Evolutionary conservation across 805 yeast genomes (phyloP).

Genomic region (Jamesozyma gamospora): DNA sequence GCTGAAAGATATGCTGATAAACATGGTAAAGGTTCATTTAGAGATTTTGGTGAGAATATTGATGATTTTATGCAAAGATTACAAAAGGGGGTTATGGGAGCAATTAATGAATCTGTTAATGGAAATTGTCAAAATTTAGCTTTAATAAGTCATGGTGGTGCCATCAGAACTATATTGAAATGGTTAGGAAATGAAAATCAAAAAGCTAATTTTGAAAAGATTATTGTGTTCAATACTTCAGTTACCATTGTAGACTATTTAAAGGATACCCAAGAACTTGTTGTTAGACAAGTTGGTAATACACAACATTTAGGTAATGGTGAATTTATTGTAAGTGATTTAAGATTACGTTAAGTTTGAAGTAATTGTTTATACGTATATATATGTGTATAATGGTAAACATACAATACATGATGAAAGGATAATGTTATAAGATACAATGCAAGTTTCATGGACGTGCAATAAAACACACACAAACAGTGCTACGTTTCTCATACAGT

Average conservation of each 20-base stretch:
- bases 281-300: constrained; percentile 49
- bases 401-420: too few relatives aligned
- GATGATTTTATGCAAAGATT: constrained; percentile 41
- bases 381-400: too few relatives aligned
- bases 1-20: constrained; percentile 44
- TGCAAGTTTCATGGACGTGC: too few relatives aligned
- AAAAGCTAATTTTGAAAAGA: constrained; percentile 26
- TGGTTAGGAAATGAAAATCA: constrained; percentile 40
- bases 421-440: too few relatives aligned
- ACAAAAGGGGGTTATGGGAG: constrained; percentile 34
- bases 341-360: constrained; percentile 34
- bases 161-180: constrained; percentile 50
- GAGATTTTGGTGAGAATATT: constrained; percentile 56
- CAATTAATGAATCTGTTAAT: constrained; percentile 30
- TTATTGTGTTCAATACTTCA: constrained; percentile 68
- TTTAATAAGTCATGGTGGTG: constrained; percentile 75
- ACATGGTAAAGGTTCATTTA: constrained; percentile 46
- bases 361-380: background rate
- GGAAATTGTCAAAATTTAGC: constrained; percentile 38
- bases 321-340: constrained; percentile 41
- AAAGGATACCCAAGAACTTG: constrained; percentile 32
- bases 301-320: constrained; percentile 56
- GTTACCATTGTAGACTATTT: constrained; percentile 55
- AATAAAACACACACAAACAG: too few relatives aligned
- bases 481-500: too few relatives aligned